phyloP scores from a whole-genome alignment of 441 rosid genomes.

The Adansonia gregorii region DNA sequence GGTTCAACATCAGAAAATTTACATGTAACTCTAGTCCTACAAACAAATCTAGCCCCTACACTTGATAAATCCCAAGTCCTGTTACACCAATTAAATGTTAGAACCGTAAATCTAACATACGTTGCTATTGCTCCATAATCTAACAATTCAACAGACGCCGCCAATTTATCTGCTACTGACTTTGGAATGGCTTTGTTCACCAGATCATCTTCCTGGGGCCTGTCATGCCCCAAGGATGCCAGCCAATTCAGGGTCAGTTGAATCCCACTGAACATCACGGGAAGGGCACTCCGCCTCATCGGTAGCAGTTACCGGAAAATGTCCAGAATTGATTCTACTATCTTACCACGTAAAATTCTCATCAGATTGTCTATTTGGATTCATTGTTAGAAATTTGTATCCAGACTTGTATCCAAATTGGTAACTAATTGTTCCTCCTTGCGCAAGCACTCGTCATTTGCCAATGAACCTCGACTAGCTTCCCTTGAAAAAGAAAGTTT shows the following conservation, averaged over 20 bases:
- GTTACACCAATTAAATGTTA: slow-evolving; percentile 39
- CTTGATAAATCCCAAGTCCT: slow-evolving; percentile 21
- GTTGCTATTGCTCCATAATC: slow-evolving; percentile 31
- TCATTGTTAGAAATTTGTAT: slow-evolving; percentile 33
- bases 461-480: slow-evolving; percentile 30
- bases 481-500: slow-evolving; percentile 29
- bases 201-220: slow-evolving; percentile 28
- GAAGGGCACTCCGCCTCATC: slow-evolving; percentile 32
- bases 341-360: slow-evolving; percentile 31
- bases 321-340: slow-evolving; percentile 24
- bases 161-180: slow-evolving; percentile 22
- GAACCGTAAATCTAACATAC: slow-evolving; percentile 35
- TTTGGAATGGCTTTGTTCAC: slow-evolving; percentile 22
- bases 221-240: slow-evolving; percentile 24
- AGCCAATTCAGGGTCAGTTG: slow-evolving; percentile 23
- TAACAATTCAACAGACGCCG: slow-evolving; percentile 34
- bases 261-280: slow-evolving; percentile 28
- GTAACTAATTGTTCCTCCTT: slow-evolving; percentile 32
- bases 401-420: slow-evolving; percentile 23
- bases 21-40: slow-evolving; percentile 40
- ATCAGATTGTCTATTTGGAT: slow-evolving; percentile 32
- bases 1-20: slow-evolving; percentile 40
- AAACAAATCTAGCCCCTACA: slow-evolving; percentile 35
- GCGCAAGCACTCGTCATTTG: slow-evolving; percentile 28
- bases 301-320: slow-evolving; percentile 34